Evolutionary conservation across 495 filamentous ascomycete genomes (phyloP), one percentile per base, ranked within the genome.

Genomic region (Astrothelium subdiscretum): DNA sequence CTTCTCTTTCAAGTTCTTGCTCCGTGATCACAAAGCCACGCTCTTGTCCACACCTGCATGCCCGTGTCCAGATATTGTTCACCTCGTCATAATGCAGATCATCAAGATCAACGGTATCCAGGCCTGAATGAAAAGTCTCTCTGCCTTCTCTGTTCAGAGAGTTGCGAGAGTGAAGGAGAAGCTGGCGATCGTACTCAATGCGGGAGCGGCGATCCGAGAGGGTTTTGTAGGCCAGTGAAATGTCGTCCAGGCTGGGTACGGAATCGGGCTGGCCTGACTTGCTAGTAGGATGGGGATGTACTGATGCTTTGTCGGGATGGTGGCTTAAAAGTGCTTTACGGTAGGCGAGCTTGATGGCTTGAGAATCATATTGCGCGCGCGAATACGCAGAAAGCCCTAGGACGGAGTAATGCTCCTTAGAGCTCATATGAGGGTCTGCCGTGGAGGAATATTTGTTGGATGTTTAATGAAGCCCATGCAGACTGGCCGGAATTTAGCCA

Each of bases 71-170:
- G 26, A 70, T 66, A 2, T 59, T 63, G 27, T 72, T 57, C 2
- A 71, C 69, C 26, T 64, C 67, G 60, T 87, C 82, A 63, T 75
- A 85, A 1, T 65, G 72, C 31, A 95, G 72, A 66, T 91, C 90
- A 69, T 94, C 91, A 26, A 96, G 74, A 76, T 96, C 91, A n/a
- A 94, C 79, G 1, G 81, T 81, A 71, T 95, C 89, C 32, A 91
- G 72, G 1, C 88, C 90, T 0, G 86, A 87, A 62, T 83, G 84
- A 69, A 84, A 85, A 1, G 72, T 70, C 51, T 54, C 48, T 31
- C 38, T 57, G 31, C 59, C 58, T 31, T 57, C 32, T 68, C 66
- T 57, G 65, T 57, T n/a, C n/a, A 63, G 38, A 8, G 27, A 27
- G 31, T 32, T 57, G 26, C 13, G 40, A 32, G 72, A 69, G 43